Evolutionary conservation across 345 rosid genomes (phyloP).

Genomic region (Erysimum cheiranthoides): DNA sequence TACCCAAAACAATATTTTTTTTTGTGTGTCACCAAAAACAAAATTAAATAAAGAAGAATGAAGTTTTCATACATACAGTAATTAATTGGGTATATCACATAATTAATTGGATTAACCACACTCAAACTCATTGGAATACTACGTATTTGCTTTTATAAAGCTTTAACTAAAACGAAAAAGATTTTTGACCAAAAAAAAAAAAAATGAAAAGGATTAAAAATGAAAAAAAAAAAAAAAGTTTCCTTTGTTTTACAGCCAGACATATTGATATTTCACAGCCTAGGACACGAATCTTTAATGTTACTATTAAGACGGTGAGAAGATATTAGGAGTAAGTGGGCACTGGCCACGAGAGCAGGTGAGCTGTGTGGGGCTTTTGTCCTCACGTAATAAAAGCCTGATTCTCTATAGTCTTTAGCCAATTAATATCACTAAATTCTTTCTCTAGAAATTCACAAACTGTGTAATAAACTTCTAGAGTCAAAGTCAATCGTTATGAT

Average conservation of each 20-base stretch:
- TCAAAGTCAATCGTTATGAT: slow-evolving; percentile 33
- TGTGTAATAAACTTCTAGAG: not conserved
- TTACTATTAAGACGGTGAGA: slow-evolving; percentile 32
- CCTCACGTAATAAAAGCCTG: slow-evolving; percentile 9
- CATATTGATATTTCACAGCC: slow-evolving; percentile 13
- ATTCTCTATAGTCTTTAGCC: slow-evolving; percentile 27
- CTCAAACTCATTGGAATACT: not conserved
- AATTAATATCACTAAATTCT: slow-evolving; percentile 15
- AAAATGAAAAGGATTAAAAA: too few relatives aligned
- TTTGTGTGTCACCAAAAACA: not conserved
- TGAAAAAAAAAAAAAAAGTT: not conserved
- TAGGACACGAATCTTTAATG: slow-evolving; percentile 29
- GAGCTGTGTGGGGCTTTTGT: slow-evolving; percentile 43
- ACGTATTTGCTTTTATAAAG: slow-evolving; percentile 20
- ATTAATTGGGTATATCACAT: slow-evolving; percentile 6
- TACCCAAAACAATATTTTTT: not conserved
- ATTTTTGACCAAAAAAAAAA: not conserved
- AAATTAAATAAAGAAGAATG: not conserved
- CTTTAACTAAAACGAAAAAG: not conserved
- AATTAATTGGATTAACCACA: not conserved
- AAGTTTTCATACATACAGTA: not conserved
- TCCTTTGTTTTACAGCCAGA: slow-evolving; percentile 4
- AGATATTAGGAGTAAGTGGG: slow-evolving; percentile 31
- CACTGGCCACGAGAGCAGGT: slow-evolving; percentile 35
- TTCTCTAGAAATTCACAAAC: not conserved